Conservation (phyloP, 192 early-diverging fungal genomes). For the Coemansia sp. region DNA sequence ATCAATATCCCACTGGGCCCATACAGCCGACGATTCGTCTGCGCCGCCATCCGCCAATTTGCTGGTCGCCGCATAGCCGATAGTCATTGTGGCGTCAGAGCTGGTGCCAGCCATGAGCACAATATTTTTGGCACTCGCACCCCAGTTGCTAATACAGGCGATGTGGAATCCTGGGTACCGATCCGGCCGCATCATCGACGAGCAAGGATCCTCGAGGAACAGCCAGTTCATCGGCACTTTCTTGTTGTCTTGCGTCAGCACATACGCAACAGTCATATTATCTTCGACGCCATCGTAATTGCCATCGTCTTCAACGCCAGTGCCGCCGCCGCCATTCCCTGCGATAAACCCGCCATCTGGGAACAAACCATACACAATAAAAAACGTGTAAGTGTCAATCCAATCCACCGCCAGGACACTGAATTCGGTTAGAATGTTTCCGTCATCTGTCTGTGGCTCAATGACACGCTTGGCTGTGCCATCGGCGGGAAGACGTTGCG, state of each 20-base stretch:
- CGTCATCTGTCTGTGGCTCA: slow-evolving; percentile 48
- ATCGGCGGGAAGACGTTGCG: slow-evolving; percentile 68
- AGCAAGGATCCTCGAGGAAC: slow-evolving; percentile 62
- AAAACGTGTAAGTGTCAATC: slow-evolving; percentile 72
- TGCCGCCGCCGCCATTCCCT: slow-evolving; percentile 40
- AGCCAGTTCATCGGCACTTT: slow-evolving; percentile 53
- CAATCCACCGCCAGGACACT: slow-evolving; percentile 72
- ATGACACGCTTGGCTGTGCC: slow-evolving; percentile 59
- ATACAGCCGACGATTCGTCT: slow-evolving; percentile 52
- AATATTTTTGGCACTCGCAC: slow-evolving; percentile 45
- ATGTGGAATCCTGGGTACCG: slow-evolving; percentile 63
- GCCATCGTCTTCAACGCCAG: slow-evolving; percentile 6
- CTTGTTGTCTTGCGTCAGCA: slow-evolving; percentile 60
- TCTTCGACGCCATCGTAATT: slow-evolving; percentile 41
- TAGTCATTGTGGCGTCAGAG: slow-evolving; percentile 40
- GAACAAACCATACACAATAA: slow-evolving; percentile 64
- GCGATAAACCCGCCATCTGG: slow-evolving; percentile 29
- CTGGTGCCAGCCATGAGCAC: slow-evolving; percentile 38
- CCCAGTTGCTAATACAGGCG: slow-evolving; percentile 62
- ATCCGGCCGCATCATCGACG: slow-evolving; percentile 54
- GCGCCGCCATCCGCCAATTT: slow-evolving; percentile 10
- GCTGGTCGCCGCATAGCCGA: slow-evolving; percentile 32
- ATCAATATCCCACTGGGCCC: slow-evolving; percentile 71
- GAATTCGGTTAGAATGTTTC: slow-evolving; percentile 17
- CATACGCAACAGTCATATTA: slow-evolving; percentile 58